Percentiles rank a stretch among this genome's conserved stretches.
Evolutionary conservation across 192 early-diverging fungal genomes (phyloP).

Genomic region (Ramicandelaber brevisporus): DNA sequence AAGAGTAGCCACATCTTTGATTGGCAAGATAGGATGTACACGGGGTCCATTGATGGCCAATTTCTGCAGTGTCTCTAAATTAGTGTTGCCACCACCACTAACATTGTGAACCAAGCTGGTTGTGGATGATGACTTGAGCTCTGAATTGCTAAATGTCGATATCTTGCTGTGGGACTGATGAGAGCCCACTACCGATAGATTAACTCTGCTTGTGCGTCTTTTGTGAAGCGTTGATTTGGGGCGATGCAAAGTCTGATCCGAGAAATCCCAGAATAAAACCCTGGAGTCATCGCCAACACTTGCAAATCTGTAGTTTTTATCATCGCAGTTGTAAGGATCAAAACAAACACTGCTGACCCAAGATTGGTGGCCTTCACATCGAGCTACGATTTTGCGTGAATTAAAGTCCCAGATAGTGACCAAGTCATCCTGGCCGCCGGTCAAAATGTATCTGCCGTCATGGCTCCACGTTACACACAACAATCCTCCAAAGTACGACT

Average conservation of each 20-base stretch:
- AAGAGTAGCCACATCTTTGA: neutral
- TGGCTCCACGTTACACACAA: conserved; percentile 74
- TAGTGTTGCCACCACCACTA: conserved; percentile 45
- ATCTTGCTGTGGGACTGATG: neutral
- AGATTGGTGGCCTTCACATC: conserved; percentile 78
- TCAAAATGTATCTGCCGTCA: conserved; percentile 57
- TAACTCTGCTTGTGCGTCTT: conserved; percentile 1
- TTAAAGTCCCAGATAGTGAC: conserved; percentile 70
- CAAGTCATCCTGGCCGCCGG: conserved; percentile 83
- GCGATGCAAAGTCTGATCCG: conserved; percentile 39
- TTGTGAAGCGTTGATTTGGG: conserved; percentile 21
- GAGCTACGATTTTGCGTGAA: conserved; percentile 46
- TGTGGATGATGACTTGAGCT: conserved; percentile 5
- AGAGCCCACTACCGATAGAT: neutral
- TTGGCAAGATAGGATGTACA: conserved; percentile 1
- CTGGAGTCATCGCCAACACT: conserved; percentile 76
- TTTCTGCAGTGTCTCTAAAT: conserved; percentile 9
- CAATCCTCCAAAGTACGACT: conserved; percentile 67
- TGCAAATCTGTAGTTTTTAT: conserved; percentile 61
- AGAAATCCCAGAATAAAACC: conserved; percentile 87
- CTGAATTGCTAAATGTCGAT: conserved; percentile 3
- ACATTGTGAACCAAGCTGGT: conserved; percentile 7
- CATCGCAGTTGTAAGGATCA: conserved; percentile 47
- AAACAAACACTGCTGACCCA: conserved; percentile 70
- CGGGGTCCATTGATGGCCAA: conserved; percentile 3